phyloP scores from a whole-genome alignment of 441 rosid species.

The Dalechampia spathulata region DNA sequence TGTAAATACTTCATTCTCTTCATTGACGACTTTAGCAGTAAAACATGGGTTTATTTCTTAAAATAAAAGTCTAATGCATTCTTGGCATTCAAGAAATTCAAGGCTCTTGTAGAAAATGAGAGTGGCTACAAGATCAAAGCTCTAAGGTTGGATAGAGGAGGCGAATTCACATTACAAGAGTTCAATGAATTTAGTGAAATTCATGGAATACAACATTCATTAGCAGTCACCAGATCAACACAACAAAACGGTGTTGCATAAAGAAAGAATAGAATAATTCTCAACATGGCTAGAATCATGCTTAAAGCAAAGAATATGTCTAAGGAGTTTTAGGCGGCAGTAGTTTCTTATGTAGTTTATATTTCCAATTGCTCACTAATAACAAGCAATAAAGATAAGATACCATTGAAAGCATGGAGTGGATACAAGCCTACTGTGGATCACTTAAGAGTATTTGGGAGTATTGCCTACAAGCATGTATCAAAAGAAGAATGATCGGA shows the following conservation, averaged over 20 bases:
- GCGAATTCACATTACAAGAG: not conserved
- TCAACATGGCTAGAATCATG: conserved; percentile 1
- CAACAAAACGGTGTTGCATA: not conserved
- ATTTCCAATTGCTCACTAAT: not conserved
- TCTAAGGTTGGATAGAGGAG: not conserved
- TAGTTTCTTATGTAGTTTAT: not conserved
- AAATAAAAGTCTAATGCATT: not conserved
- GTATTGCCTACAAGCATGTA: not conserved
- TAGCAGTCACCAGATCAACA: not conserved
- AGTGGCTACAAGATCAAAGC: not conserved
- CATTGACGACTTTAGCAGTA: not conserved
- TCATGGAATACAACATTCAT: not conserved
- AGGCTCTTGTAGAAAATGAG: not conserved
- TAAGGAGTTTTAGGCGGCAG: conserved; percentile 2
- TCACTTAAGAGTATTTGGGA: not conserved
- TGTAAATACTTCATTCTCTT: not conserved
- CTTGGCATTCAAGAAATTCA: conserved; percentile 4
- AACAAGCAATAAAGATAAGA: not conserved
- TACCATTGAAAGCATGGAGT: not conserved
- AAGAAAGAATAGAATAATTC: not conserved
- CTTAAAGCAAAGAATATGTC: conserved; percentile 4
- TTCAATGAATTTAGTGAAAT: conserved; percentile 1
- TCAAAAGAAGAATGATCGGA: not conserved
- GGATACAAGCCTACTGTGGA: not conserved
- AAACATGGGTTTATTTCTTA: not conserved